Evolutionary conservation across 2,329 filamentous ascomycete genomes (phyloP).

Genomic region (Grosmannia clavigera): DNA sequence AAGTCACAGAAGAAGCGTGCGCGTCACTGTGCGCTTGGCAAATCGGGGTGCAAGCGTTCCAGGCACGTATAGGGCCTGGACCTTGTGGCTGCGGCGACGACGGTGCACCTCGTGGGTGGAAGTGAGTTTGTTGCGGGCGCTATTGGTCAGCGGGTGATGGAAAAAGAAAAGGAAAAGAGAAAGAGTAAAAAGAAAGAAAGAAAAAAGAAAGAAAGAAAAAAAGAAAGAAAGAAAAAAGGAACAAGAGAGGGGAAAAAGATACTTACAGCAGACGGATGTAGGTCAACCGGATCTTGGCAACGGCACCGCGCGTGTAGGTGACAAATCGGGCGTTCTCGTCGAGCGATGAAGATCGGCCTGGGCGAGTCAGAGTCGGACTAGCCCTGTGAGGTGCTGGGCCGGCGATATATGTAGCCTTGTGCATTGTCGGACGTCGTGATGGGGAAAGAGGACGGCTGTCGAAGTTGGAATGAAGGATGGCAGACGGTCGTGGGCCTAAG

Average conservation of each 20-base stretch:
- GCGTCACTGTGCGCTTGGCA: constrained; percentile 20
- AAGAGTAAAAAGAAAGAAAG: neutral
- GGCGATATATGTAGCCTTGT: neutral
- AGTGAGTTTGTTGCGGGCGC: constrained; percentile 11
- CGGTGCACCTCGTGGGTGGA: constrained; percentile 8
- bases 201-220: neutral
- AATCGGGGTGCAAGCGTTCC: constrained; percentile 15
- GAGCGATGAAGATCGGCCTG: constrained; percentile 3
- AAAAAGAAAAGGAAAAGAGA: neutral
- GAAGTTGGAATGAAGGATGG: neutral
- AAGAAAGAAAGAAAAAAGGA: neutral
- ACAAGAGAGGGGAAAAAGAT: neutral
- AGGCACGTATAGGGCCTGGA: constrained; percentile 8
- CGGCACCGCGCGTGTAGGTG: constrained; percentile 26
- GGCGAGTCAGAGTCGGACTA: neutral
- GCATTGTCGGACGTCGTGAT: neutral
- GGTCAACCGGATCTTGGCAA: constrained; percentile 35
- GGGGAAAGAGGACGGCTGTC: neutral
- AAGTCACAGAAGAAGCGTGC: constrained; percentile 11
- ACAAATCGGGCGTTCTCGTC: constrained; percentile 21
- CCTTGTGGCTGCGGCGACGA: constrained; percentile 17
- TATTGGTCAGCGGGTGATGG: neutral
- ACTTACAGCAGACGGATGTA: constrained; percentile 18
- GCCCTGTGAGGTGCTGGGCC: neutral
- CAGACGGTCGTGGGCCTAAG: neutral